These are phyloP conservation scores for Tausonia pullulans DNA, from an alignment of 1,284 basidiomycete genomes.

Conservation along the genomic window DNA sequence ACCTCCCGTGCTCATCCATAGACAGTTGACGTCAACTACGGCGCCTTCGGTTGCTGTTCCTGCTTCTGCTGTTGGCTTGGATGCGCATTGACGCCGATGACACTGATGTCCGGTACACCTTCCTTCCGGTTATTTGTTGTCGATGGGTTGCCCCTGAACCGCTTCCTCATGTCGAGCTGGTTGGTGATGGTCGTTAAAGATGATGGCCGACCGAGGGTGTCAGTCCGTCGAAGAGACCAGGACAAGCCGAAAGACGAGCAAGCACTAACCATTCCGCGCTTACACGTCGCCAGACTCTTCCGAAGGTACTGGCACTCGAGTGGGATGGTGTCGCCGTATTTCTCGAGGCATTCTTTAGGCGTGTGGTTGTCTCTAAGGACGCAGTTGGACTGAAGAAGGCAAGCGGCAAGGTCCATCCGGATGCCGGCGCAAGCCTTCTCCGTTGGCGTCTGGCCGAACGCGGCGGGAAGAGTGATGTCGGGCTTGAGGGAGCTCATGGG, in stretches of 20 bases:
- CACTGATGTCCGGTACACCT: constrained; percentile 1
- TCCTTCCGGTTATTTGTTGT: constrained; percentile 15
- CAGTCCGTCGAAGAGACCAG: neutral
- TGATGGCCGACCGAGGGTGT: neutral
- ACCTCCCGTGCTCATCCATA: no score
- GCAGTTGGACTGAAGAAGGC: constrained; percentile 14
- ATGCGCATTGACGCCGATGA: constrained; percentile 12
- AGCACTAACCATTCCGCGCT: constrained; percentile 14
- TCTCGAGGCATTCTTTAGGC: constrained; percentile 10
- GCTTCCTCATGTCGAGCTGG: constrained; percentile 17
- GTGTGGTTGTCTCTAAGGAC: constrained; percentile 10
- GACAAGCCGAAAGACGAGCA: neutral
- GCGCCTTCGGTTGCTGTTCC: neutral
- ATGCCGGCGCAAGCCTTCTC: constrained; percentile 14
- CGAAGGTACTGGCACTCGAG: constrained; percentile 14
- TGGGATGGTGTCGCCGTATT: constrained; percentile 9
- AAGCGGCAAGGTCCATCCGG: constrained; percentile 13
- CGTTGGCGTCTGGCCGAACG: constrained; percentile 3
- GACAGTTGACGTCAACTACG: no score
- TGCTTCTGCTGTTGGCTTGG: neutral
- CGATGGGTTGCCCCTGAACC: constrained; percentile 15
- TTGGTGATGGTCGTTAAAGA: neutral
- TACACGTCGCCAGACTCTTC: constrained; percentile 16
- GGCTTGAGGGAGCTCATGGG: no score
- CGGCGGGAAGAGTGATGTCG: constrained; percentile 2